Percentiles rank a stretch among this genome's conserved stretches.
phyloP scores from a whole-genome alignment of 805 yeast genomes.

The Kuraishia borneana region DNA sequence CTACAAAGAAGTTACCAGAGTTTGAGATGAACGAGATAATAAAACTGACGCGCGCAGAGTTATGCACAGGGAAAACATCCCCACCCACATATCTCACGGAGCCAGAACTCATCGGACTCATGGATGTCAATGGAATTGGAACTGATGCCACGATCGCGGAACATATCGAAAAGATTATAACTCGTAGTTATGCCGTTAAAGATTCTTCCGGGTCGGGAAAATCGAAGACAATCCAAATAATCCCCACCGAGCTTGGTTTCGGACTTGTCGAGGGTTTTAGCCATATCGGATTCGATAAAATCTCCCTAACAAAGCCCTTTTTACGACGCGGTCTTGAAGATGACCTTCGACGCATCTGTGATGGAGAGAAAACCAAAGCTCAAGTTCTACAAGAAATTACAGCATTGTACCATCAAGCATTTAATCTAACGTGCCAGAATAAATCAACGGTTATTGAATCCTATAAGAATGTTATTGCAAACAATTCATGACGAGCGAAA shows the following conservation, averaged over 20 bases:
- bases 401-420: constrained; percentile 51
- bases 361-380: constrained; percentile 42
- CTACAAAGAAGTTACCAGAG: constrained; percentile 51
- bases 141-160: constrained; percentile 99
- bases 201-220: constrained; percentile 23
- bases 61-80: constrained; percentile 66
- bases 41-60: constrained; percentile 39
- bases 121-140: constrained; percentile 97
- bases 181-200: constrained; percentile 55
- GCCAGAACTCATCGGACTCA: constrained; percentile 78
- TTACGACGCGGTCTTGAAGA: constrained; percentile 67
- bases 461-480: constrained; percentile 10
- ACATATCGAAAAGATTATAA: constrained; percentile 74
- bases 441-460: constrained; percentile 23
- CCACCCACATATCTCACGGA: constrained; percentile 86
- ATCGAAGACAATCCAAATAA: constrained; percentile 29
- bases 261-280: constrained; percentile 86
- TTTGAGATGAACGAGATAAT: constrained; percentile 48
- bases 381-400: constrained; percentile 47
- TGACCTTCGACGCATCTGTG: constrained; percentile 54
- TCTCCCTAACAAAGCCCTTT: constrained; percentile 80
- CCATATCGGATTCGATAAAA: constrained; percentile 56
- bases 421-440: constrained; percentile 31
- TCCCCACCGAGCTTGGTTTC: constrained; percentile 79
- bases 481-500: neutral